phyloP scores from a whole-genome alignment of 768 basidiomycete genomes.

The Gymnopilus junonius region DNA sequence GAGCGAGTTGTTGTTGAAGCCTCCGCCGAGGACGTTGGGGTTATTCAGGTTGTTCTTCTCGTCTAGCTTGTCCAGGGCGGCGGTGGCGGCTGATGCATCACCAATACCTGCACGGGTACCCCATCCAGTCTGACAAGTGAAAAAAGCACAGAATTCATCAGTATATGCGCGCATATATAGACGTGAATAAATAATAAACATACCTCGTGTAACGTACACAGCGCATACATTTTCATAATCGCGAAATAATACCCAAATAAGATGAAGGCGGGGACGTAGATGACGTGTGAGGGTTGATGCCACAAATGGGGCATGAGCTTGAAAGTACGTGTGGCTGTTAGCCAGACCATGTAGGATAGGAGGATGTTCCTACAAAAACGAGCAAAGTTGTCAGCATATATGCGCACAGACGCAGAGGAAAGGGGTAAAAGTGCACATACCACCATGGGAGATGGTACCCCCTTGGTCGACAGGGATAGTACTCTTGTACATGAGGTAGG shows the following conservation, averaged over 20 bases:
- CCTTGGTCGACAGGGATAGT: constrained; percentile 68
- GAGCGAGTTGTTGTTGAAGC: not conserved
- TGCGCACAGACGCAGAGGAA: constrained; percentile 8
- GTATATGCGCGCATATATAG: constrained; percentile 3
- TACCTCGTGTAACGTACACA: constrained; percentile 89
- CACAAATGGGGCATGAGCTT: constrained; percentile 88
- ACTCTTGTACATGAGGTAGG: constrained; percentile 78
- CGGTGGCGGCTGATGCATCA: constrained; percentile 77
- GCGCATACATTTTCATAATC: constrained; percentile 92
- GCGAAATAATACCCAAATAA: constrained; percentile 94
- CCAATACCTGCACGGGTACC: constrained; percentile 95
- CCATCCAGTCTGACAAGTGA: constrained; percentile 77
- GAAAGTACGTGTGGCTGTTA: constrained; percentile 70
- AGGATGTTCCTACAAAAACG: constrained; percentile 64
- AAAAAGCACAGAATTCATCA: not conserved
- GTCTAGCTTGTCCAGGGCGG: constrained; percentile 55
- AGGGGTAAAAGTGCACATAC: constrained; percentile 45
- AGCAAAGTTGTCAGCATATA: not conserved
- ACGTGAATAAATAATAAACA: constrained; percentile 20
- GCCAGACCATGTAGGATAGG: constrained; percentile 69
- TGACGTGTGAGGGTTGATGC: constrained; percentile 73
- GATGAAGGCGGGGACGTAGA: constrained; percentile 86
- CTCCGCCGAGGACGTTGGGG: not conserved
- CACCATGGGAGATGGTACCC: constrained; percentile 86
- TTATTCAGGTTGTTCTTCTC: constrained; percentile 16